Evolutionary conservation across 2,329 filamentous ascomycete genomes (phyloP), one percentile per base, ranked within the genome.

Genomic region (Amauroascus verrucosus): DNA sequence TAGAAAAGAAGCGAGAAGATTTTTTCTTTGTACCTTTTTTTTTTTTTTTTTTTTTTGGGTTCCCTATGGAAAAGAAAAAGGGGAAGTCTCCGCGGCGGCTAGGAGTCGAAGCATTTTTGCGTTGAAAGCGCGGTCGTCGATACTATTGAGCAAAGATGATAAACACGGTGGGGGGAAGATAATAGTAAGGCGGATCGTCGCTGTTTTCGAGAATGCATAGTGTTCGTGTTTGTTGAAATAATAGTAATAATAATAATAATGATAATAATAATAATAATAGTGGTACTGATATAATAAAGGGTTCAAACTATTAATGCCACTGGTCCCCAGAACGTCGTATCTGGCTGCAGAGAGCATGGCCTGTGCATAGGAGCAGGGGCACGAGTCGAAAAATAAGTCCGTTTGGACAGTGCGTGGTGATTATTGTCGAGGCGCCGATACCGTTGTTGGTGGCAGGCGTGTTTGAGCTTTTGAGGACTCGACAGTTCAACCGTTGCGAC

Each of bases 281-380:
- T 50, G 18, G 44, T 35, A 24, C 44, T 50, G 22, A 51, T 22
- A 28, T 30, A 33, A 40, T 41, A 46, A 33, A 48, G 14, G 35
- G 48, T 37, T 35, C 38, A 54, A 41, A 48, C 35, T 51, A 45
- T 53, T 51, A 47, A 33, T 47, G 45, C 38, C 41, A 47, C 49
- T 46, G 28, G 40, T 47, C 43, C 24, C 44, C 38, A 26, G 47
- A 44, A 51, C 28, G 51, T 56, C 44, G 54, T 54, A 56, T 56
- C 55, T 44, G 43, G 51, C 40, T 51, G 54, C 52, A 52, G 47
- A 52, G 33, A 54, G 51, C 43, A 49, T 56, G 51, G 51, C 47
- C 54, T 54, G 54, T 54, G 54, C 54, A 56, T 46, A 50, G 32
- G 40, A 38, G 24, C 49, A 51, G 28, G 50, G 54, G 30, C 3